Base-by-base conservation (phyloP, 148 eudicot genomes). In the Tetragonia tetragonoides region DNA sequence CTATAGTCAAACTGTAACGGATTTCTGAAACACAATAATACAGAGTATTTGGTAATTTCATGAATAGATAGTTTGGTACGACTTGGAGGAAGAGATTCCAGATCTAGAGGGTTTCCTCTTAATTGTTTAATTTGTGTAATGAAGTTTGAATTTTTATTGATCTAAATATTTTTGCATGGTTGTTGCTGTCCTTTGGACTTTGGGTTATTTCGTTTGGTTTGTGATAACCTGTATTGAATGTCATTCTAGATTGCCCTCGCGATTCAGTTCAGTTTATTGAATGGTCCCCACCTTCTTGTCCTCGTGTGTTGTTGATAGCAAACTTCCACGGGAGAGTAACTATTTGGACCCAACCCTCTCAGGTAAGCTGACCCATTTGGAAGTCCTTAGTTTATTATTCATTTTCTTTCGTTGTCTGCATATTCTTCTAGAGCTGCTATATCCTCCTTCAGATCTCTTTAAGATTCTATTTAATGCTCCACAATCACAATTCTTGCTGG, bases 181-280 rank as follows among this genome's bases (percentile, higher is more conserved):
- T 68, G 39, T 53, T 24, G 10, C 61, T 14, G 39, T 64, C 42
- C 41, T 72, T 46, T 66, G 68, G 5, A 53, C 66, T 46, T 21
- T 12, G 10, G 38, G 24, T 1, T 28, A 9, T 28, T 0, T 11
- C 7, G 15, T 53, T 49, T 12, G 49, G 46, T 54, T 49, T 63
- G 73, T 65, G 74, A 77, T 51, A n/a, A 42, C 8, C 47, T 59
- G 10, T 44, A 67, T 46, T 11, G 65, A 40, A 65, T 60, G 68
- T 75, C 61, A 41, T 75, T 65, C 63, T 87, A 95, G 99, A 95
- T 84, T 87, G 97, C 81, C 99, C 99, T 61, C 97, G 99, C 65
- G 99, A 95, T 85, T 95, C 99, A 20, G 94, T 95, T 83, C 99
- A 95, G 79, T 95, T 93, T 82, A 89, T 93, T 77, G 99, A 93